Base-by-base conservation (phyloP, 345 rosid species). In the Gossypium turneri region DNA sequence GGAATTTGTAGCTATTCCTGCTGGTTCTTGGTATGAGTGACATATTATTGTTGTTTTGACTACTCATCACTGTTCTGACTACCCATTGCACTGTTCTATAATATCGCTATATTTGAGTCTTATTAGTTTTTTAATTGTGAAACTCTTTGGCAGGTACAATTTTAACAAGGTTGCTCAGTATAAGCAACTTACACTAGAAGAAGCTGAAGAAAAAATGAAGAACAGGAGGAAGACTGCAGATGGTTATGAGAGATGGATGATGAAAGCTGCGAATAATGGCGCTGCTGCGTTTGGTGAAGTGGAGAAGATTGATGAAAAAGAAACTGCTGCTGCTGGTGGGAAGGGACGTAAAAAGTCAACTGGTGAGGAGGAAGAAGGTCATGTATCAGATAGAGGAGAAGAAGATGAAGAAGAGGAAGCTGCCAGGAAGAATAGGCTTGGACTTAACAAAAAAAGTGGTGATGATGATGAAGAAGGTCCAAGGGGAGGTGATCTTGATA, bases 171-270 rank as follows among this genome's bases (percentile, higher is more conserved):
- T 93, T 81, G 97, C 97, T 6, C 99, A 93, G 70, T 95, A 95
- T 85, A 95, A 95, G 83, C 97, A 93, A 76, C 97, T 95, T 69
- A 95, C 99, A 1, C 78, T 95, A 80, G 99, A 95, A 84, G 99
- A 95, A 84, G 99, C 98, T 1, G 98, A 95, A 79, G 99, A 93
- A 87, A 95, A 93, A 87, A 95, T 95, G 93, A 90, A 76, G 85
- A 95, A 93, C 61, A 83, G 98, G 86, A 88, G 94, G 73, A 95
- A 91, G 81, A 95, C 97, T 1, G 99, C 97, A 12, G 99, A 95
- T 85, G 99, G 99, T 71, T 95, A 91, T 79, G 82, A 90, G 80
- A 91, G 99, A 79, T 95, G 98, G 99, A 93, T 95, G 97, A 93
- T 95, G 98, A 93, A 95, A 91, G 93, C 94, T 59, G 98, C 95